Evolutionary conservation across 1,284 basidiomycete genomes (phyloP), one percentile per base, ranked within the genome.

Genomic region (Cutaneotrichosporon cavernicola): DNA sequence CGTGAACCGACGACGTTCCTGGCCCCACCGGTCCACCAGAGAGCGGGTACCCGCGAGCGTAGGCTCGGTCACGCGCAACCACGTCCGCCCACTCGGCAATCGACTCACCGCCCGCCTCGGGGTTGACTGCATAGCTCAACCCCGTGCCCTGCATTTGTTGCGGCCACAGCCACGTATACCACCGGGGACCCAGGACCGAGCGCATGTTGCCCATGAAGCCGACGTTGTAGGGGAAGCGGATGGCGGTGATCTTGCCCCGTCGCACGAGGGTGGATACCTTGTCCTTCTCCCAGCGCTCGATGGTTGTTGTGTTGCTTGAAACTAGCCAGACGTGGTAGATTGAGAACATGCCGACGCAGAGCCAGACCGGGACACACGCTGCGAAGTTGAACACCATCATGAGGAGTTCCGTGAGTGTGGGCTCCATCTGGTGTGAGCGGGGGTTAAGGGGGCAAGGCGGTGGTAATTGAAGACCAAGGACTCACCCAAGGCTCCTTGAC

Each of bases 231-330:
- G 96, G 96, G 75, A 94, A 99, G 77, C 90, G 91, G 75, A 96
- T 84, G 81, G 93, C 90, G 60, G 85, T 86, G 66, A 98, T 90
- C 80, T 90, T 90, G 1, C 95, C 96, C 65, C 90, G 83, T 14
- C 90, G 86, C 53, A 93, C 87, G 70, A 98, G 85, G 0, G 88
- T 91, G 5, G 91, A 89, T 0, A 89, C 92, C 77, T 91, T 93
- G 75, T 99, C 94, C 81, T 97, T 97, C 78, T 99, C 97, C 91
- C 92, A 97, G 1, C 90, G 88, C 81, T 99, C 96, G 63, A 99
- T 97, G 0, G 96, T 98, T 0, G 96, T 99, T 13, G 89, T 89
- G 77, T 99, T 99, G 22, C 85, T 85, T 13, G 85, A 72, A n/a
- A 96, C 79, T 57, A 87, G 86, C 76, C 89, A 91, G 68, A 95